Conservation (phyloP, 805 yeast species). For the Wickerhamomyces strasburgensis region DNA sequence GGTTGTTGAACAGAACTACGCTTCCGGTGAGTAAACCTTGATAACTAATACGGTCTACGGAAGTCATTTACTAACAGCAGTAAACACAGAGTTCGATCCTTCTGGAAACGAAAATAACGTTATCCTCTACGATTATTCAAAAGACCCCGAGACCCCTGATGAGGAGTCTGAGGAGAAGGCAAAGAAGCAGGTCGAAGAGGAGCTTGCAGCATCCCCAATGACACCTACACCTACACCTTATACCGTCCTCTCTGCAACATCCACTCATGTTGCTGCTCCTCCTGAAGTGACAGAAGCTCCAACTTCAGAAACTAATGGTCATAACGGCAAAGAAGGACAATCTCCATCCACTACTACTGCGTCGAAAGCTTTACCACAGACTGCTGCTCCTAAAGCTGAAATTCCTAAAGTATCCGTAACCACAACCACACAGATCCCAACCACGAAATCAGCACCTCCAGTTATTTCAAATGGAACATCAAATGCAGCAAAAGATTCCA, state of each 20-base stretch:
- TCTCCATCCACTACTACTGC: neutral
- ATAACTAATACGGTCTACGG: constrained; percentile 21
- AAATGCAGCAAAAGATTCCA: neutral
- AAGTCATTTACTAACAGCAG: constrained; percentile 23
- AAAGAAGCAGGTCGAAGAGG: constrained; percentile 5
- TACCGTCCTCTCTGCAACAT: constrained; percentile 1
- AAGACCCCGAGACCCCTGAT: neutral
- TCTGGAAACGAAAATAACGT: constrained; percentile 36
- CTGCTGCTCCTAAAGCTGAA: constrained; percentile 2
- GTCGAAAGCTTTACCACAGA: neutral
- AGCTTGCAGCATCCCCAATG: constrained; percentile 18
- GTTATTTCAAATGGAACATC: too few species aligned
- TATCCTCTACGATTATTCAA: constrained; percentile 15
- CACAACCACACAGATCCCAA: neutral
- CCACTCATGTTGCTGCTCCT: constrained; percentile 1
- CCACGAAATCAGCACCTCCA: neutral
- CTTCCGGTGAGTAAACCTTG: constrained; percentile 18
- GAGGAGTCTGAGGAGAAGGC: constrained; percentile 1
- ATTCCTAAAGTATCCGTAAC: too few species aligned
- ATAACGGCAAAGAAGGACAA: neutral
- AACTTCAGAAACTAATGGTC: constrained; percentile 4
- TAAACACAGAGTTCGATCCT: constrained; percentile 30
- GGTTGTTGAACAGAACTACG: constrained; percentile 17
- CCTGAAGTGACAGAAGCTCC: neutral
- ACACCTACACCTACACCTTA: constrained; percentile 28